Evolutionary conservation across 805 yeast species (phyloP), one percentile per base, ranked within the genome.

Genomic region (Nakazawaea ernobii): DNA sequence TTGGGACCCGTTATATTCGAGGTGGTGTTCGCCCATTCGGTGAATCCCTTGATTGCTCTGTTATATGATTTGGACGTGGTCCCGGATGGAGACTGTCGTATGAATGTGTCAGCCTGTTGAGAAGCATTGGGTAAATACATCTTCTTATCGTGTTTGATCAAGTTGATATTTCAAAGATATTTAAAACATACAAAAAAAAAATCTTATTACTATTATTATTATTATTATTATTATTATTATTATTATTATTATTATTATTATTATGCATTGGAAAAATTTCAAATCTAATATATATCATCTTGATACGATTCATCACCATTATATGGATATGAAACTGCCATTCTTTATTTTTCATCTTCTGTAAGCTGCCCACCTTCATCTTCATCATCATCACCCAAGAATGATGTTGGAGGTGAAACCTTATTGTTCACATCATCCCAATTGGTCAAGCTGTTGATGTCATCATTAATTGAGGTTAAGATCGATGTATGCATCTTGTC

Each of bases 381-480:
- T 20, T 20, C 39, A 32, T 20, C 39, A 8, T 36, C 37, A 32
- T 41, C 38, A 7, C 13, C 38, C 29, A 46, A 8, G 11, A 37
- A 36, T 17, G 46, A 46, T n/a, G 46, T 41, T 14, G 45, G 46
- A 20, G 45, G 46, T 26, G 46, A 42, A 8, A 30, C 10, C 24
- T 46, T 35, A 4, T 33, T 10, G 6, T n/a, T n/a, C n/a, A n/a
- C 14, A 9, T 24, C 14, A n/a, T 8, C 24, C 45, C 49, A 42
- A 27, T 42, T 36, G 11, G 29, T 11, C 20, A 41, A 35, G 15
- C 45, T 46, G 8, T 20, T 36, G 30, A 42, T 46, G 6, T 46
- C 46, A 28, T 46, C 49, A 35, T 40, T 46, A 24, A 40, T 40
- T 10, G 44, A 40, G 30, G 44, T 43, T 44, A 42, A 35, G 17